Conservation (phyloP, 352 stramenopile genomes). For the Phytopythium cucurbitacearum region DNA sequence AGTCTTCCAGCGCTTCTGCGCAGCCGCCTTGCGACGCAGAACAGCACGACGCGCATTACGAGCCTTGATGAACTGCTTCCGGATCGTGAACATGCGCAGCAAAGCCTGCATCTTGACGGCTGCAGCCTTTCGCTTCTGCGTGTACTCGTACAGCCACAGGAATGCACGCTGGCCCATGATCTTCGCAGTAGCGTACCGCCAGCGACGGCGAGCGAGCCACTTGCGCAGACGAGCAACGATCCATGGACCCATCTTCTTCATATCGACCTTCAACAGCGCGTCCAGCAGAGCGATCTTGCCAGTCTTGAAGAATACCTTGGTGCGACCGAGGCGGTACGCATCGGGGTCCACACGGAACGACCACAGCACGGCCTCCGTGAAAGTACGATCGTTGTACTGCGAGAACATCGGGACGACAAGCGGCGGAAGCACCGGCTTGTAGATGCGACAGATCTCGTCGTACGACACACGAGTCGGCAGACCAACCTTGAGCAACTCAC, state of each 20-base stretch:
- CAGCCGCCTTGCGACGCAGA: conserved; percentile 57
- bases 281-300: conserved; percentile 88
- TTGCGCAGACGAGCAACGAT: conserved; percentile 80
- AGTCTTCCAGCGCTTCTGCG: conserved; percentile 67
- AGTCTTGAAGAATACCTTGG: conserved; percentile 91
- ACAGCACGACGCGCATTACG: conserved; percentile 68
- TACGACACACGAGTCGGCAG: conserved; percentile 88
- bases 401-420: conserved; percentile 78
- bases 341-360: conserved; percentile 86
- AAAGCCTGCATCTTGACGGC: conserved; percentile 81
- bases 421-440: conserved; percentile 73
- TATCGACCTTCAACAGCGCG: conserved; percentile 83
- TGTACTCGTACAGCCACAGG: conserved; percentile 75
- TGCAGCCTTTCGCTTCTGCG: conserved; percentile 63
- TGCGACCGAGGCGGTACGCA: conserved; percentile 84
- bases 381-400: conserved; percentile 80
- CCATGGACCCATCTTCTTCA: conserved; percentile 88
- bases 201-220: conserved; percentile 80
- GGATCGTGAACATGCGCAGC: conserved; percentile 83
- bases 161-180: conserved; percentile 81
- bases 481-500: conserved; percentile 89
- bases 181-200: conserved; percentile 83
- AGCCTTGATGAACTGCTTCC: conserved; percentile 73
- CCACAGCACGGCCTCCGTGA: conserved; percentile 88
- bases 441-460: conserved; percentile 86